Conservation (phyloP, 2,329 filamentous ascomycete species). For the Nemania bipapillata region DNA sequence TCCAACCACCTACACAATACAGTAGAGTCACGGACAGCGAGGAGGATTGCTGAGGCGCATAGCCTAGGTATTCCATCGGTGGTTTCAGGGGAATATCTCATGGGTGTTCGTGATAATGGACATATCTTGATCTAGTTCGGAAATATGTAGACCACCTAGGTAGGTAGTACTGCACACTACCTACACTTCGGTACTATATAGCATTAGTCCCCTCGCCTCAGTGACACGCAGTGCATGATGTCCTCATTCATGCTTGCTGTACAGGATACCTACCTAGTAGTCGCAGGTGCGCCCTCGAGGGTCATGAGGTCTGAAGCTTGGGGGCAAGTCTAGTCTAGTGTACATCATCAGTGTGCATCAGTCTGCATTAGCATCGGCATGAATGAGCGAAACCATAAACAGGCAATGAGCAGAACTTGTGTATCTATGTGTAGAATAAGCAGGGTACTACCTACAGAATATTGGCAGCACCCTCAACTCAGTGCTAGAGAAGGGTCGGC, state of each 20-base stretch:
- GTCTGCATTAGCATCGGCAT: conserved; percentile 29
- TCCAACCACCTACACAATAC: neutral
- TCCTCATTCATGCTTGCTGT: conserved; percentile 41
- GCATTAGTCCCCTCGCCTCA: conserved; percentile 9
- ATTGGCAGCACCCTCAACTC: conserved; percentile 12
- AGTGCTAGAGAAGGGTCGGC: conserved; percentile 14
- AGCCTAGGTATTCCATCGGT: neutral
- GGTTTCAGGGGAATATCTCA: conserved; percentile 26
- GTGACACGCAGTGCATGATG: conserved; percentile 42
- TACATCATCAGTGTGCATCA: conserved; percentile 17
- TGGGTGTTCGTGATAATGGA: conserved; percentile 12
- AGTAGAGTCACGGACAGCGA: conserved; percentile 8
- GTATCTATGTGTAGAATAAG: too few relatives aligned
- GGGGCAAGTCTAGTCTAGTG: conserved; percentile 32
- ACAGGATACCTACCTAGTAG: too few relatives aligned
- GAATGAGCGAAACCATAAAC: conserved; percentile 28
- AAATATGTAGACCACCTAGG: neutral
- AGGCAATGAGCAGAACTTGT: too few relatives aligned
- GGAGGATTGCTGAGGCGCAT: conserved; percentile 9
- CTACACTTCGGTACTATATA: neutral
- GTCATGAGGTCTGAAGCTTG: conserved; percentile 46
- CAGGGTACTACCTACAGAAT: neutral
- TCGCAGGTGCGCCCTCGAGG: conserved; percentile 33
- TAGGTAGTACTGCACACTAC: neutral
- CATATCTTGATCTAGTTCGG: neutral